Conservation (phyloP, 2,329 filamentous ascomycete species). For the Neofusicoccum parvum region DNA sequence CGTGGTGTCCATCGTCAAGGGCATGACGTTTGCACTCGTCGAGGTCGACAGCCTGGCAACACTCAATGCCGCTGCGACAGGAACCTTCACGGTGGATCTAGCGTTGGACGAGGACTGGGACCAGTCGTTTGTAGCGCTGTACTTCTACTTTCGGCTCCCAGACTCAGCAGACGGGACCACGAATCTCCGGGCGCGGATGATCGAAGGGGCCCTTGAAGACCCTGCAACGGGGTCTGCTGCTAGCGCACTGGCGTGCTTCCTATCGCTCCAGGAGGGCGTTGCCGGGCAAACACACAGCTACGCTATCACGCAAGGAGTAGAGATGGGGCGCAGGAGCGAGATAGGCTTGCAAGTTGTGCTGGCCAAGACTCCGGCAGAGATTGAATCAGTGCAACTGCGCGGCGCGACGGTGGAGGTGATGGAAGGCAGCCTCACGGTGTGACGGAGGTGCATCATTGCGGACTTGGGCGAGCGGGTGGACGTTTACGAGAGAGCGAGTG, state of each 20-base stretch:
- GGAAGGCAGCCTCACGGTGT: constrained; percentile 35
- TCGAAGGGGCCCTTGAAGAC: constrained; percentile 53
- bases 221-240: constrained; percentile 56
- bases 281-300: constrained; percentile 39
- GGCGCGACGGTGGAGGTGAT: constrained; percentile 48
- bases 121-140: constrained; percentile 55
- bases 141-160: constrained; percentile 59
- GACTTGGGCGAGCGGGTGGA: not conserved
- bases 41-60: constrained; percentile 62
- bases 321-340: constrained; percentile 55
- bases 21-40: constrained; percentile 73
- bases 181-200: constrained; percentile 62
- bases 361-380: constrained; percentile 33
- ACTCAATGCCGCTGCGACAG: constrained; percentile 50
- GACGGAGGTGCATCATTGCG: constrained; percentile 12
- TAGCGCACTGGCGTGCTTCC: constrained; percentile 48
- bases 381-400: constrained; percentile 47
- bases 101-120: constrained; percentile 54
- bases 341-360: constrained; percentile 51
- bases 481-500: not conserved
- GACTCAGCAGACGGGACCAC: constrained; percentile 31
- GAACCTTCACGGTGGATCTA: constrained; percentile 34
- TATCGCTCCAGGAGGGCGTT: constrained; percentile 45
- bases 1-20: constrained; percentile 62
- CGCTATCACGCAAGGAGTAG: constrained; percentile 52